Evolutionary conservation across 179 eudicot genomes (phyloP), one percentile per base, ranked within the genome.

Genomic region (Vitellaria paradoxa): DNA sequence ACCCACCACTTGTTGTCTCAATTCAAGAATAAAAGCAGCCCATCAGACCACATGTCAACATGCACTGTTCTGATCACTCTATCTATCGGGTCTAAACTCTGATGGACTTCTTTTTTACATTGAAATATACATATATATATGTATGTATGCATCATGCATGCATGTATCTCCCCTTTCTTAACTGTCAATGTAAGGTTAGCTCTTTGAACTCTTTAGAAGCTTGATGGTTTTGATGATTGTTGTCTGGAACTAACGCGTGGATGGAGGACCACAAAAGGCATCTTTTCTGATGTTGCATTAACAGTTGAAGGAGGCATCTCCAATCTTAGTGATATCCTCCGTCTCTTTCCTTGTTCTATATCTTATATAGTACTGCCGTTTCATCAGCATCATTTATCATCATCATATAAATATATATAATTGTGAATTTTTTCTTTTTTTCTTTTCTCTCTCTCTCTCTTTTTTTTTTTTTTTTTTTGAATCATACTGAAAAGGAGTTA

Each of bases 271-370:
- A 80, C 76, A 17, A 52, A 70, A 61, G 30, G 60, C 74, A 21
- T 57, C 72, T 76, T 80, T 70, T 70, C 79, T 67, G 79, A 75
- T 75, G 70, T 80, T 53, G 77, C 79, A 53, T 80, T 42, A 62
- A 40, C 49, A 9, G 2, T 0, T 62, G 56, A 20, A 13, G 68
- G 47, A 47, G 57, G 47, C 40, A 55, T 55, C 57, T 72, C 57
- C 76, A 64, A 30, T 64, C 55, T 20, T 52, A 55, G 68, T 42
- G 23, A 53, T 76, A 50, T 52, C 70, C 10, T 53, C 66, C 11
- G 30, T 76, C 65, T 20, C 53, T 50, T 65, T 63, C 60, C 49
- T 50, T 6, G 64, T 15, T 14, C 17, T 24, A 62, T 13, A 0
- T 30, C 37, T 30, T 30, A 30, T 30, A 30, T 50, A 50, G 5